Percentiles rank a stretch among this genome's conserved stretches.
Evolutionary conservation across 192 early-diverging fungal genomes (phyloP).

Genomic region (Linnemannia exigua): DNA sequence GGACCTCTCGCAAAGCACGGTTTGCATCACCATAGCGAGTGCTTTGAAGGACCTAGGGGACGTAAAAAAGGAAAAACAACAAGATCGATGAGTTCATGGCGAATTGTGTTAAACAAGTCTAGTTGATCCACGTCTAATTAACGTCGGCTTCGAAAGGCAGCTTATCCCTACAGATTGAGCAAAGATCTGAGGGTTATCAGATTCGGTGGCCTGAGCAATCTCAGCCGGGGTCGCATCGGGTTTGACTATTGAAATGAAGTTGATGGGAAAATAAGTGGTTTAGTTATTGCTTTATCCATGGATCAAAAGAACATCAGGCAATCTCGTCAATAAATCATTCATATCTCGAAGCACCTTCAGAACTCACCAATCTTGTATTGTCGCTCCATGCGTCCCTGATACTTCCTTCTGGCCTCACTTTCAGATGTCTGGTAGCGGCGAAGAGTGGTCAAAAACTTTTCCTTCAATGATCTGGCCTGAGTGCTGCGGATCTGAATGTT

Average conservation of each 20-base stretch:
- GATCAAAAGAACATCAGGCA: neutral
- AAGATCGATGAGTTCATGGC: neutral
- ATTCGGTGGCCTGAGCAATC: constrained; percentile 80
- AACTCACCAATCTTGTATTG: constrained; percentile 85
- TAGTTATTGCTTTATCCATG: neutral
- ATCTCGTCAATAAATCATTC: neutral
- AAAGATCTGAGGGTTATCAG: constrained; percentile 83
- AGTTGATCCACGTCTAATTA: neutral
- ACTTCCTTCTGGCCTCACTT: constrained; percentile 85
- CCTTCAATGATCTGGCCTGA: constrained; percentile 66
- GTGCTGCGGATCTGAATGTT: constrained; percentile 43
- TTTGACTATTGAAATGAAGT: constrained; percentile 68
- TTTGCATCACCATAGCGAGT: constrained; percentile 80
- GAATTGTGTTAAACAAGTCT: no score
- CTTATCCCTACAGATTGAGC: constrained; percentile 75
- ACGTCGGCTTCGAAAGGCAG: neutral
- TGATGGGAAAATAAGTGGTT: constrained; percentile 1
- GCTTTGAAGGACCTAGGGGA: constrained; percentile 73
- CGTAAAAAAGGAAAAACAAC: neutral
- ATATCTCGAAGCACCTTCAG: neutral
- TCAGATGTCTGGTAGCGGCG: constrained; percentile 86
- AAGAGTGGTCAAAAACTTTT: constrained; percentile 75
- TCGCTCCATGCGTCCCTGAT: constrained; percentile 85
- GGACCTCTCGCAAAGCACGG: constrained; percentile 84
- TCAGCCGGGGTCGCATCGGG: constrained; percentile 84